Conservation (phyloP, 2,329 filamentous ascomycete species). For the Lasiodiplodia sp. region DNA sequence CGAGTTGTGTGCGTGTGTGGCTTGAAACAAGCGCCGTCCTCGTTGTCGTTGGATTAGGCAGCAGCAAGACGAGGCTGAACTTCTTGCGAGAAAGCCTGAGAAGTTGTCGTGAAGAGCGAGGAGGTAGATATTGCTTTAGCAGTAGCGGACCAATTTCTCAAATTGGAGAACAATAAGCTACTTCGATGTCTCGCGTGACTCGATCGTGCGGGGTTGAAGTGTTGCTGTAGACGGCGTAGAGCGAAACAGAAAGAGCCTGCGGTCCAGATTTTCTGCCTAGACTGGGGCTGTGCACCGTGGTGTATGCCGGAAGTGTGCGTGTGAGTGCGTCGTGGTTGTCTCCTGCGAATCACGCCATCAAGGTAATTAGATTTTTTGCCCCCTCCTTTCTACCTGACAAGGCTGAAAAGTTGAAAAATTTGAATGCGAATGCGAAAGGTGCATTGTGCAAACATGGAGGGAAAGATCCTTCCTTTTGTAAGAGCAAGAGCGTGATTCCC, state of each 20-base stretch:
- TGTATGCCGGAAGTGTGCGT: background rate
- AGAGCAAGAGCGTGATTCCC: background rate
- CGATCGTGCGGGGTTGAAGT: background rate
- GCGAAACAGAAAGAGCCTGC: background rate
- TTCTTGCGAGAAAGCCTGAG: background rate
- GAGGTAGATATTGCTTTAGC: background rate
- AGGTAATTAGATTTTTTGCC: background rate
- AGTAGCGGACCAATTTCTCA: background rate
- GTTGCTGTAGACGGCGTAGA: background rate
- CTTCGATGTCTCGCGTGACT: background rate
- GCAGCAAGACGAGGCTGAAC: background rate
- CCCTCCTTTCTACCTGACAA: background rate
- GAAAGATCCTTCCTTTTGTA: background rate
- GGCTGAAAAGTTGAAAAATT: background rate
- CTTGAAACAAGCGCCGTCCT: background rate
- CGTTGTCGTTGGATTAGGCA: background rate
- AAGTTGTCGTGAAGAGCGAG: background rate
- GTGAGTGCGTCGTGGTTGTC: conserved; percentile 9
- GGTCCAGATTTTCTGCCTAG: background rate
- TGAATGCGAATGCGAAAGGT: background rate
- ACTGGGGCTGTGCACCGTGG: background rate
- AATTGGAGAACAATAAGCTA: background rate
- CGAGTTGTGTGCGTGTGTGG: background rate
- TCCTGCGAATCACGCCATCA: conserved; percentile 24
- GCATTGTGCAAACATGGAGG: background rate